Percentiles rank a stretch among this genome's conserved stretches.
Conservation (phyloP, 495 filamentous ascomycete species). For the Penicillium roqueforti region DNA sequence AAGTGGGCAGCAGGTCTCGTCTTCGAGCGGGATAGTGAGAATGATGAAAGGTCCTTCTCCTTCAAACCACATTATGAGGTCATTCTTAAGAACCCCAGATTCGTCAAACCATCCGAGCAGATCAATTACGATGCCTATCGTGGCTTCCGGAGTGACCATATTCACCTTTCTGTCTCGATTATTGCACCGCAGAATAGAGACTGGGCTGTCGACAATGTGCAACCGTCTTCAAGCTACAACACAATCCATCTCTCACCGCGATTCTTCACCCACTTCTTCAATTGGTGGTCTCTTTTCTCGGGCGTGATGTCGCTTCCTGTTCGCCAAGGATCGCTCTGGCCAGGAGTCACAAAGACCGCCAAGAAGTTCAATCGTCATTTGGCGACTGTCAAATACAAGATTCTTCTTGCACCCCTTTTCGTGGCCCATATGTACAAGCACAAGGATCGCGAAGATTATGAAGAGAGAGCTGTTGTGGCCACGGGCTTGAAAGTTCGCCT, state of each 20-base stretch:
- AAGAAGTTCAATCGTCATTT: conserved; percentile 98
- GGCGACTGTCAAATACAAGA: conserved; percentile 94
- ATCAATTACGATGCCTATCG: conserved; percentile 83
- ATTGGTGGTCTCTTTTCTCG: conserved; percentile 96
- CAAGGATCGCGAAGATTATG: conserved; percentile 86
- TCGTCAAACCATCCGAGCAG: conserved; percentile 51
- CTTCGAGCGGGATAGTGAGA: conserved; percentile 74
- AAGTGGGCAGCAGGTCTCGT: conserved; percentile 86
- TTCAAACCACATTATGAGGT: conserved; percentile 94
- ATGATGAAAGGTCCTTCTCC: conserved; percentile 68
- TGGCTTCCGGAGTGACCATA: conserved; percentile 91
- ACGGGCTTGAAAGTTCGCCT: conserved; percentile 92
- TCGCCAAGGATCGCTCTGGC: conserved; percentile 86
- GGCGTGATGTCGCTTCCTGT: conserved; percentile 93
- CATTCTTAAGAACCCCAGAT: conserved; percentile 71
- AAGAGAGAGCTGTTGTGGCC: conserved; percentile 75
- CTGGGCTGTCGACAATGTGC: conserved; percentile 68
- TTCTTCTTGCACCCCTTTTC: conserved; percentile 87
- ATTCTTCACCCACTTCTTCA: conserved; percentile 97
- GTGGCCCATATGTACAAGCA: conserved; percentile 98
- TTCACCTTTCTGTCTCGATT: conserved; percentile 88
- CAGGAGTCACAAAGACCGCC: conserved; percentile 86
- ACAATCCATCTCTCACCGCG: conserved; percentile 87
- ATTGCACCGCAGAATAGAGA: conserved; percentile 70
- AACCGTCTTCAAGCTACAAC: conserved; percentile 85